Conservation (phyloP, 208 protist genomes). For the Leptomonas seymouri region DNA sequence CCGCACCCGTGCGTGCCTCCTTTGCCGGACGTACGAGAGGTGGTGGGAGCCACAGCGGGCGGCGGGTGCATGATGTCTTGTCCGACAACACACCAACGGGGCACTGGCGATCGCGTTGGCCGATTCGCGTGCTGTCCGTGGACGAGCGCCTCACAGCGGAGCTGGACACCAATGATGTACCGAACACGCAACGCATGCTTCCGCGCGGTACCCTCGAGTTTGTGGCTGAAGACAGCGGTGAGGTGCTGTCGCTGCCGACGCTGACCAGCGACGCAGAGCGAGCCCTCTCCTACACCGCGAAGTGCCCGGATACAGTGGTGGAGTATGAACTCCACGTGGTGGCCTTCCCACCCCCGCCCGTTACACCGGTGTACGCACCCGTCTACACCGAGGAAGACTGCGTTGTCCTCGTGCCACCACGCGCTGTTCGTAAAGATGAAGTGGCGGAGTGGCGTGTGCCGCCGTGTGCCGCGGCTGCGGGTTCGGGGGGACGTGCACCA, state of each 20-base stretch:
- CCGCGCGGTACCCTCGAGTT: conserved; percentile 71
- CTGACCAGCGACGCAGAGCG: background rate
- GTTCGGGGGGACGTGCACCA: conserved; percentile 17
- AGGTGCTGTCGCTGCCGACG: conserved; percentile 32
- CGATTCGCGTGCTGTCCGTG: conserved; percentile 55
- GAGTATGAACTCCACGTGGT: conserved; percentile 62
- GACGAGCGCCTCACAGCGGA: conserved; percentile 46
- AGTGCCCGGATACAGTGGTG: conserved; percentile 65
- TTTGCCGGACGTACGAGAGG: background rate
- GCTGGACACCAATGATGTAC: conserved; percentile 69
- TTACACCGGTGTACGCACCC: conserved; percentile 52
- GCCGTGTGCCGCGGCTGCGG: conserved; percentile 41
- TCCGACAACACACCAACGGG: conserved; percentile 30
- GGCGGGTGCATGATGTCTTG: conserved; percentile 4
- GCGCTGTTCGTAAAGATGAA: conserved; percentile 73
- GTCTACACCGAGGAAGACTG: conserved; percentile 85
- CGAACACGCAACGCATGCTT: conserved; percentile 62
- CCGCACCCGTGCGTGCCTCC: too few relatives aligned
- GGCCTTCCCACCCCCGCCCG: conserved; percentile 49
- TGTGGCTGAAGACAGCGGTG: conserved; percentile 69
- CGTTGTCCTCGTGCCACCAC: conserved; percentile 62
- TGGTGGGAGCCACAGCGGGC: background rate
- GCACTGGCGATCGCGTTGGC: conserved; percentile 48
- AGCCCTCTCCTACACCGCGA: conserved; percentile 47
- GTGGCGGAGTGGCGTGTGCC: conserved; percentile 54